phyloP scores from a whole-genome alignment of 2,329 filamentous ascomycete species.

The Bimuria novae-zelandiae region DNA sequence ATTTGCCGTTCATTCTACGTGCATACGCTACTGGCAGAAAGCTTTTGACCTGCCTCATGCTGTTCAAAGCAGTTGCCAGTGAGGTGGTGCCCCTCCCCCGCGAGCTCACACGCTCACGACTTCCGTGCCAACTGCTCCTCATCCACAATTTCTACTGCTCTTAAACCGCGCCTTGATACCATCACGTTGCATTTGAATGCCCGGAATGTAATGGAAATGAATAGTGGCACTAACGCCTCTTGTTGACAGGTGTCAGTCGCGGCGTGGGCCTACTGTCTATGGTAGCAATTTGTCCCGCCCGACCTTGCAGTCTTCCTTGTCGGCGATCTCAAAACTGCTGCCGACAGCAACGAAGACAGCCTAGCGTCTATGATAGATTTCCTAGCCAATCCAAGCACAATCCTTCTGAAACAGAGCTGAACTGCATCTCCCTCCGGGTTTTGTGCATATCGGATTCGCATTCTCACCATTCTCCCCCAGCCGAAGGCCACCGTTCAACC shows the following conservation, averaged over 20 bases:
- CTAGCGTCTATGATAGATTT: slow-evolving; percentile 18
- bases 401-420: slow-evolving; percentile 15
- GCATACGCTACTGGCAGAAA: slow-evolving; percentile 1
- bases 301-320: slow-evolving; percentile 8
- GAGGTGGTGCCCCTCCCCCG: neutral
- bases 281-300: neutral
- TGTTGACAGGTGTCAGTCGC: slow-evolving; percentile 1
- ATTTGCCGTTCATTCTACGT: neutral
- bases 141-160: neutral
- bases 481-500: slow-evolving; percentile 1
- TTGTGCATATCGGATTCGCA: slow-evolving; percentile 27
- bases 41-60: slow-evolving; percentile 1
- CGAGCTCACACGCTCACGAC: neutral
- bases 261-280: neutral
- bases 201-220: neutral
- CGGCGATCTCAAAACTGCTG: slow-evolving; percentile 11
- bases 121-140: neutral
- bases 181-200: neutral
- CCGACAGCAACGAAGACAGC: slow-evolving; percentile 17
- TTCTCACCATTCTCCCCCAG: slow-evolving; percentile 8
- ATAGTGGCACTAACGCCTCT: neutral
- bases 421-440: slow-evolving; percentile 11
- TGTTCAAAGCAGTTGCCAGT: neutral
- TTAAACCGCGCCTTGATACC: neutral
- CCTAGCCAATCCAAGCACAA: slow-evolving; percentile 19